Percentiles rank a stretch among this genome's conserved stretches.
Conservation (phyloP, 768 basidiomycete genomes). For the Russula sp. region DNA sequence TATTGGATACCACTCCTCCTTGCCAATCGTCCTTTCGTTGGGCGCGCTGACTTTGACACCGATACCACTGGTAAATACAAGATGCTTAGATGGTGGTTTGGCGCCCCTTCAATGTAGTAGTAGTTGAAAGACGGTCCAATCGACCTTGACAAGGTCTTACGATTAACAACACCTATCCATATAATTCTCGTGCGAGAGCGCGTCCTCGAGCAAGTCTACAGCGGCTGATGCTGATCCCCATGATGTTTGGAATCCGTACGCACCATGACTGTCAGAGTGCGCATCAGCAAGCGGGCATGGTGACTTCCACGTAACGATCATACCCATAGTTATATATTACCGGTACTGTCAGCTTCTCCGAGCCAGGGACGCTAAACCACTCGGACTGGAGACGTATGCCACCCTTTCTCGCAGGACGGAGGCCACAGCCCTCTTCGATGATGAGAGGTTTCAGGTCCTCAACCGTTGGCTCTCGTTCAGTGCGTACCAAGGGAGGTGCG, state of each 20-base stretch:
- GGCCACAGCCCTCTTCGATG: slow-evolving; percentile 44
- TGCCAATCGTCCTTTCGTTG: slow-evolving; percentile 36
- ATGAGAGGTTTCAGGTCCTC: slow-evolving; percentile 35
- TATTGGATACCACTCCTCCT: slow-evolving; percentile 64
- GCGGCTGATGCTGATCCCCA: slow-evolving; percentile 56
- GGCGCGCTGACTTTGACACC: slow-evolving; percentile 39
- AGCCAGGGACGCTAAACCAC: slow-evolving; percentile 29
- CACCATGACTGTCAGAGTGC: background rate
- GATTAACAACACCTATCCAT: background rate
- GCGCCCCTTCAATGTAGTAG: slow-evolving; percentile 8
- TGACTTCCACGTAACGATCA: slow-evolving; percentile 19
- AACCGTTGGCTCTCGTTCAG: slow-evolving; percentile 27
- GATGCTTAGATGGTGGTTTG: slow-evolving; percentile 21
- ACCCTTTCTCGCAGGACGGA: slow-evolving; percentile 61
- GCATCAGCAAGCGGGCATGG: too few species aligned
- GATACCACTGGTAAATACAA: slow-evolving; percentile 9
- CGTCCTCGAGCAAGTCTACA: slow-evolving; percentile 39
- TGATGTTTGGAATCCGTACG: slow-evolving; percentile 51
- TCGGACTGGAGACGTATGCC: slow-evolving; percentile 54
- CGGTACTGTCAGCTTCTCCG: slow-evolving; percentile 33
- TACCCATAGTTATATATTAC: slow-evolving; percentile 63
- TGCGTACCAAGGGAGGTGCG: slow-evolving; percentile 26
- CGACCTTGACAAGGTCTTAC: background rate
- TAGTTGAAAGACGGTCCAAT: background rate
- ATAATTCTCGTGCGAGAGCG: slow-evolving; percentile 24